Evolutionary conservation across 345 rosid species (phyloP).

Genomic region (Corchorus olitorius): DNA sequence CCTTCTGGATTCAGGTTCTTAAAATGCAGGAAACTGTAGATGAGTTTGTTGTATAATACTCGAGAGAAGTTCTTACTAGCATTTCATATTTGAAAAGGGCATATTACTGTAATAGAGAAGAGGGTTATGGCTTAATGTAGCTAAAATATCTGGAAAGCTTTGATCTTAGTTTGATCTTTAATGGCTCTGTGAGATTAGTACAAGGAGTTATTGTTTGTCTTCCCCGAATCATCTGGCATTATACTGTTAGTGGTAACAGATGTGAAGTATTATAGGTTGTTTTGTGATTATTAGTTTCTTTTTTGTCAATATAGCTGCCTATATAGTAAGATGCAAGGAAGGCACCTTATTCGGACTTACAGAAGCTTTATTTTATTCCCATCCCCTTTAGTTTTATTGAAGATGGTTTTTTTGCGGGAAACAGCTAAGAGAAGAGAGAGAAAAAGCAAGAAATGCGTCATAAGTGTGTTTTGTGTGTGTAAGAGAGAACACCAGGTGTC

Average conservation of each 20-base stretch:
- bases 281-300: background rate
- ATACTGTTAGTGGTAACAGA: background rate
- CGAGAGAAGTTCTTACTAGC: background rate
- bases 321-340: background rate
- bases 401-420: background rate
- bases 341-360: background rate
- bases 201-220: background rate
- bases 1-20: background rate
- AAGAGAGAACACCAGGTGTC: background rate
- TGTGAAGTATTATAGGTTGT: background rate
- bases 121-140: background rate
- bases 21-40: background rate
- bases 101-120: background rate
- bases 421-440: background rate
- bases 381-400: background rate
- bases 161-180: background rate
- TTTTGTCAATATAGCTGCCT: background rate
- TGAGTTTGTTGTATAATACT: background rate
- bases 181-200: conserved; percentile 1
- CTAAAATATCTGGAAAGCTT: conserved; percentile 1
- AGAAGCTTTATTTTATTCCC: background rate
- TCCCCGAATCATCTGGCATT: background rate
- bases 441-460: background rate
- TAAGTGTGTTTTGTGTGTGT: background rate
- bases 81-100: background rate